Evolutionary conservation across 129 eudicot genomes (phyloP), one percentile per base, ranked within the genome.

Genomic region (Pseudognaphalium luteoalbum): DNA sequence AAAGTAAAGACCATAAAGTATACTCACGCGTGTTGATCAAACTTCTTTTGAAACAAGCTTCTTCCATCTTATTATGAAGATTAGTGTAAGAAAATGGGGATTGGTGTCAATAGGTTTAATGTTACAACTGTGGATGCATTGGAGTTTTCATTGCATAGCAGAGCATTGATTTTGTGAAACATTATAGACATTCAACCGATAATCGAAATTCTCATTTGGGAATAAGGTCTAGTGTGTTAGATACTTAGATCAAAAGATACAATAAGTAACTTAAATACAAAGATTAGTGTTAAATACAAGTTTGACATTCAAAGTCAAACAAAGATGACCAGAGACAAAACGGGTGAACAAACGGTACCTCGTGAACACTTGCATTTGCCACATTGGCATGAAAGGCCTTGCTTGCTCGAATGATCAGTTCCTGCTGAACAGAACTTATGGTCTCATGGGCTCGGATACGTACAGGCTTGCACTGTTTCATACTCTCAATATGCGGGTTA

Each of bases 401-500:
- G 67, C 20, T 20, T 66, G 62, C 54, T 76, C 25, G 15, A 74
- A 74, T 22, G 42, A 37, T 8, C 30, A 8, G 15, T 29, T 15
- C 8, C 29, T 2, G 17, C n/a, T 66, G 52, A 60, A 42, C 70
- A 78, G 60, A 42, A 9, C 15, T 72, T 72, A 56, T 5, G 9
- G 74, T 29, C 51, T 9, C 28, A 4, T 34, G n/a, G 60, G 67
- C 82, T 58, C 14, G 6, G 6, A 16, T 47, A 51, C 12, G 8
- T 17, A 15, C 37, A 1, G 5, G 41, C 58, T 57, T 6, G 60
- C 67, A 9, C 30, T 35, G 64, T 67, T 47, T 87, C 76, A 89
- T 66, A 83, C 80, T 76, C 96, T 83, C 81, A 83, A 76, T 35
- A 89, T 89, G 35, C 96, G 81, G 37, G 88, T 66, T 72, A 89